Evolutionary conservation across 345 rosid species (phyloP).

Genomic region (Pelargonium nanum): DNA sequence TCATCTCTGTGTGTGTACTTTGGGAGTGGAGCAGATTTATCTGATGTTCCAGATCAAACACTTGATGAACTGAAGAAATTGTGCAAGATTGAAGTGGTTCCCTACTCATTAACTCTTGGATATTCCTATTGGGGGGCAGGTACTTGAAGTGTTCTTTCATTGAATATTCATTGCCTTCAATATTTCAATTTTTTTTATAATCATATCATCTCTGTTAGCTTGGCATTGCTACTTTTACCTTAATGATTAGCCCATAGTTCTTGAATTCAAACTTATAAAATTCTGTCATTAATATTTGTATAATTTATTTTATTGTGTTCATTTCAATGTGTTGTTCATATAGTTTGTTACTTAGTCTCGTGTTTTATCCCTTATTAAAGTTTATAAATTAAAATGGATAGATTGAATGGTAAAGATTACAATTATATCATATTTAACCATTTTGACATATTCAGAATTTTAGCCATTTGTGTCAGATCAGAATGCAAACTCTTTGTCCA

Average conservation of each 20-base stretch:
- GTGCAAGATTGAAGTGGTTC: slow-evolving; percentile 51
- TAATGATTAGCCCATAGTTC: background rate
- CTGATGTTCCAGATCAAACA: slow-evolving; percentile 49
- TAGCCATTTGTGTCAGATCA: background rate
- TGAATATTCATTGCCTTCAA: background rate
- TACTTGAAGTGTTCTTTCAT: slow-evolving; percentile 2
- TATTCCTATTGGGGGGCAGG: slow-evolving; percentile 95
- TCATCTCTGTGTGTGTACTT: slow-evolving; percentile 6
- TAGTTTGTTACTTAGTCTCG: background rate
- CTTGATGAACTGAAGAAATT: slow-evolving; percentile 51
- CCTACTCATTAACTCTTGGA: slow-evolving; percentile 65
- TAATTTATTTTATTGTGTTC: background rate
- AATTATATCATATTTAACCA: background rate
- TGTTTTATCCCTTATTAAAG: too few species aligned
- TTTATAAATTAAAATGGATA: too few species aligned
- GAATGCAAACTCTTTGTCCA: background rate
- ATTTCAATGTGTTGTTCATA: background rate
- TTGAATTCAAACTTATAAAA: background rate
- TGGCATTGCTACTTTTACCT: background rate
- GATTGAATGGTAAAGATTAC: background rate
- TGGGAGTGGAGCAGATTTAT: slow-evolving; percentile 50
- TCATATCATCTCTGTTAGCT: background rate
- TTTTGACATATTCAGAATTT: background rate
- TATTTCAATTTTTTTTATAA: too few species aligned
- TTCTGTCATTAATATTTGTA: background rate